Evolutionary conservation across 148 eudicot genomes (phyloP), one percentile per base, ranked within the genome.

Genomic region (Nepenthes mirabilis): DNA sequence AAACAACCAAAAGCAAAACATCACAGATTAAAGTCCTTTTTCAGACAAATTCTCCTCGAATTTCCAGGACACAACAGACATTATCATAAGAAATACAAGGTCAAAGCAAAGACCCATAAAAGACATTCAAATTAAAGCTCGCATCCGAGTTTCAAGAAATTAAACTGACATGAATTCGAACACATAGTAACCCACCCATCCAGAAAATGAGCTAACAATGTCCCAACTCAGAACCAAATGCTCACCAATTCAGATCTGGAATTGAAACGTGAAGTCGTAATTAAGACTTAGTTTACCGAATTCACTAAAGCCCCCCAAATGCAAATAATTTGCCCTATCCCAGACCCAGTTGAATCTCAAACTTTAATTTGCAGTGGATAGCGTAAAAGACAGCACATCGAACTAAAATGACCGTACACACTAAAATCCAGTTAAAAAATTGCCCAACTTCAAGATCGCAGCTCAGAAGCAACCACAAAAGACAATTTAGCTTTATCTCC

Each of bases 11-110:
- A 40, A 40, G 8, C 0, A 40, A 76, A 4, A 40, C 8, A 40
- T 40, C 45, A 0, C 45, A 40, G 8, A 4, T 3, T 40, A 40
- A 40, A 40, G 4, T 40, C 45, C 45, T 40, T 40, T 4, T 40
- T 40, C 45, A 0, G 8, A 40, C 6, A 40, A 40, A 40, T 40
- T 40, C 8, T 40, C 4, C 8, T 1, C 45, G 8, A 54, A 62
- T 52, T 5, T 58, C 58, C 64, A 63, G 61, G 60, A 67, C 65
- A 62, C 47, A 49, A 48, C 54, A 8, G 56, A 53, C 13, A 4
- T 40, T 8, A 40, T 79, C 72, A 60, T 77, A 88, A 2, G 95
- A 34, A 55, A 55, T 14, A 35, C 37, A 55, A 55, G 10, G 35
- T 9, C 33, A 4, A 4, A 32, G 32, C 13, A 55, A 4, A 40